phyloP scores from a whole-genome alignment of 2,329 filamentous ascomycete genomes.

The Aureobasidium sp. region DNA sequence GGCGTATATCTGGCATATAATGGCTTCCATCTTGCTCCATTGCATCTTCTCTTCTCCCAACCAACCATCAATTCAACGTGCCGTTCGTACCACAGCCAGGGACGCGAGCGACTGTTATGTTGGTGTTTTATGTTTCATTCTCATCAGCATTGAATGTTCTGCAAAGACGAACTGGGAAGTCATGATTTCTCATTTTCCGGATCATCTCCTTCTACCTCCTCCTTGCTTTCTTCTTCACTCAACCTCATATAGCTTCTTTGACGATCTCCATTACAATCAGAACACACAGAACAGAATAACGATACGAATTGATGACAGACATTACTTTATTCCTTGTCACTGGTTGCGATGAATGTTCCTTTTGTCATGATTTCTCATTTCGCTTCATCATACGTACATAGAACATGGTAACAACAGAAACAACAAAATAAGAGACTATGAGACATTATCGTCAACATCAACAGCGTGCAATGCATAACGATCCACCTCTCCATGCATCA shows the following conservation, averaged over 20 bases:
- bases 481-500: background rate
- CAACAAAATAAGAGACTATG: background rate
- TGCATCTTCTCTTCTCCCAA: background rate
- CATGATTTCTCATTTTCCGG: background rate
- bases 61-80: too few relatives aligned
- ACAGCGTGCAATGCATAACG: background rate
- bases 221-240: background rate
- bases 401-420: background rate
- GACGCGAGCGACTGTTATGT: too few relatives aligned
- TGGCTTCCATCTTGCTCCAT: background rate
- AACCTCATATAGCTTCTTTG: background rate
- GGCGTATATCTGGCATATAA: background rate
- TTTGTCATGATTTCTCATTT: background rate
- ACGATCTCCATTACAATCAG: background rate
- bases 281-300: constrained; percentile 3
- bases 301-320: constrained; percentile 3
- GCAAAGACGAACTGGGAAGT: background rate
- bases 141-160: background rate
- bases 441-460: constrained; percentile 9
- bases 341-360: background rate
- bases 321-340: background rate
- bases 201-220: background rate
- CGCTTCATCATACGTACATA: background rate
- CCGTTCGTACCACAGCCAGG: too few relatives aligned
- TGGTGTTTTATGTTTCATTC: background rate